A percentile compares a stretch with the other conserved stretches of the same genome.
These are phyloP conservation scores for Colletotrichum chlorophyti DNA, from an alignment of 2,329 filamentous ascomycete genomes.

Conservation along the genomic window DNA sequence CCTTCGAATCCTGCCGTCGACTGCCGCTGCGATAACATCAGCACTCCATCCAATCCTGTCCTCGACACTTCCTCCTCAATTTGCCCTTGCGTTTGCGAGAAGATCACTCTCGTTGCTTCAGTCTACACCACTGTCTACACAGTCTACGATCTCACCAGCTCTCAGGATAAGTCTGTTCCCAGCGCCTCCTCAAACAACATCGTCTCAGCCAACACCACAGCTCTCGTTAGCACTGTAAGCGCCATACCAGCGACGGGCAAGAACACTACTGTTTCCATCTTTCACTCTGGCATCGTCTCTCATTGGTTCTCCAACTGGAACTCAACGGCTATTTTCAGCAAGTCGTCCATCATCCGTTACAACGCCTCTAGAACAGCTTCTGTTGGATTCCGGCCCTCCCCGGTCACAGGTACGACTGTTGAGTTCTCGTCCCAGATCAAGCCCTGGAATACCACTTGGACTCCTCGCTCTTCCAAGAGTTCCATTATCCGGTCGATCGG, in stretches of 20 bases:
- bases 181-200: background rate
- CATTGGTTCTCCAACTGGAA: background rate
- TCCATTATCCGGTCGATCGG: background rate
- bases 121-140: conserved; percentile 9
- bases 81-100: background rate
- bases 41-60: background rate
- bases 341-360: background rate
- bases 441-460: background rate
- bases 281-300: background rate
- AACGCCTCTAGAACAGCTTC: background rate
- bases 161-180: background rate
- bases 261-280: background rate
- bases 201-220: background rate
- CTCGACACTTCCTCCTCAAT: background rate
- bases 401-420: background rate
- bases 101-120: background rate
- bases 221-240: background rate
- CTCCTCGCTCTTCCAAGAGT: background rate
- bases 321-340: background rate
- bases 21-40: background rate
- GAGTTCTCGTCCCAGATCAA: background rate
- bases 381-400: background rate
- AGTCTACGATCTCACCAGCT: background rate
- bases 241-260: background rate
- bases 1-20: background rate